phyloP scores from a whole-genome alignment of 495 filamentous ascomycete genomes.

The Margaritispora aquatica region DNA sequence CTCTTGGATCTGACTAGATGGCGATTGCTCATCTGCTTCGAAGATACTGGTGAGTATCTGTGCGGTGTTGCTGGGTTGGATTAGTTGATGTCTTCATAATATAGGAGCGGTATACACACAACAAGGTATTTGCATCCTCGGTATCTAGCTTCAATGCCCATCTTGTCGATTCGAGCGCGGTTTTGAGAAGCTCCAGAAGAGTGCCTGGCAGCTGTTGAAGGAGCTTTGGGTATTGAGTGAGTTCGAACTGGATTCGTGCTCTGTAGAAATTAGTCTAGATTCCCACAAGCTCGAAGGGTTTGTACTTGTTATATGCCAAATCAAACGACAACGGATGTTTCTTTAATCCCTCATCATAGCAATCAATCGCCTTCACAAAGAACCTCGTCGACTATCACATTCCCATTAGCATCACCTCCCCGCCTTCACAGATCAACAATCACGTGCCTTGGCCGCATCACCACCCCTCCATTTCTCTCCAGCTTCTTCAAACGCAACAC shows the following conservation, averaged over 20 bases:
- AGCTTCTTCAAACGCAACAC: conserved; percentile 60
- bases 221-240: conserved; percentile 54
- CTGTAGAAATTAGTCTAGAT: conserved; percentile 25
- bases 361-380: conserved; percentile 59
- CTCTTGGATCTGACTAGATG: conserved; percentile 12
- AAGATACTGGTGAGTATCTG: conserved; percentile 49
- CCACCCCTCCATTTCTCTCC: conserved; percentile 71
- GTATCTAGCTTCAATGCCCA: conserved; percentile 50
- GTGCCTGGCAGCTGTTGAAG: conserved; percentile 45
- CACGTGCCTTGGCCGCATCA: conserved; percentile 50
- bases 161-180: conserved; percentile 54
- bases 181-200: conserved; percentile 43
- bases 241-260: conserved; percentile 58
- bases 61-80: neutral
- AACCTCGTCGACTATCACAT: conserved; percentile 48
- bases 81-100: neutral
- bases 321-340: conserved; percentile 56
- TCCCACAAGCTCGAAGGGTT: neutral
- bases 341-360: conserved; percentile 54
- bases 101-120: conserved; percentile 29
- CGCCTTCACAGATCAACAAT: neutral
- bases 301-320: conserved; percentile 68
- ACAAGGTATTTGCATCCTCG: conserved; percentile 58
- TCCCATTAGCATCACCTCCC: neutral
- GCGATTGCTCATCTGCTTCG: conserved; percentile 40